Conservation (phyloP, 352 stramenopile genomes). For the Phytophthora europaea region DNA sequence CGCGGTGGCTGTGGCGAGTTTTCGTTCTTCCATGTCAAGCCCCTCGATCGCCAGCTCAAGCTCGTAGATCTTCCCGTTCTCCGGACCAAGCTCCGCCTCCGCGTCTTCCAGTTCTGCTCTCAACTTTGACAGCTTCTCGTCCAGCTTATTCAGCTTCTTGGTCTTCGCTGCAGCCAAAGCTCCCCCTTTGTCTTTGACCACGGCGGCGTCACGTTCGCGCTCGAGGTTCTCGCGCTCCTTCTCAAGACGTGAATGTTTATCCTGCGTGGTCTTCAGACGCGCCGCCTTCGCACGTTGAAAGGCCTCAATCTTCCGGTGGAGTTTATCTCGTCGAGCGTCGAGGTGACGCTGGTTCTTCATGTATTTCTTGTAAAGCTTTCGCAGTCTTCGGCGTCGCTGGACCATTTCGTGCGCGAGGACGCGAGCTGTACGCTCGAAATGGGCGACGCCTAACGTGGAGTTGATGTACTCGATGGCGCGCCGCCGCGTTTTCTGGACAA, state of each 20-base stretch:
- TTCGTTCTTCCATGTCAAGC: conserved; percentile 38
- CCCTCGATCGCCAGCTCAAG: conserved; percentile 53
- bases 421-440: conserved; percentile 61
- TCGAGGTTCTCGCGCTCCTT: conserved; percentile 37
- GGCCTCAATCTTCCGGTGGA: conserved; percentile 48
- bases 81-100: conserved; percentile 25
- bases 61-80: conserved; percentile 57
- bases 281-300: conserved; percentile 49
- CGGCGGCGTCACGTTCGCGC: conserved; percentile 19
- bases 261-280: conserved; percentile 38
- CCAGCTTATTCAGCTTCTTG: conserved; percentile 41
- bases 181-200: conserved; percentile 23
- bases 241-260: conserved; percentile 37
- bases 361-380: conserved; percentile 49
- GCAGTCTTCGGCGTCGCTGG: conserved; percentile 46
- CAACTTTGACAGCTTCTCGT: conserved; percentile 47
- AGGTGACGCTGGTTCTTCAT: conserved; percentile 38
- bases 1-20: conserved; percentile 29
- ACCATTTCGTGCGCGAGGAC: conserved; percentile 36
- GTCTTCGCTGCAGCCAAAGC: conserved; percentile 28
- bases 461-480: conserved; percentile 76
- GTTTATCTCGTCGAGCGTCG: conserved; percentile 40
- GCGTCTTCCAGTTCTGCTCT: conserved; percentile 46
- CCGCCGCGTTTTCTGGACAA: conserved; percentile 60
- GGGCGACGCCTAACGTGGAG: conserved; percentile 50